Evolutionary conservation across 1,284 basidiomycete species (phyloP), one percentile per base, ranked within the genome.

Genomic region (Irpex sp.): DNA sequence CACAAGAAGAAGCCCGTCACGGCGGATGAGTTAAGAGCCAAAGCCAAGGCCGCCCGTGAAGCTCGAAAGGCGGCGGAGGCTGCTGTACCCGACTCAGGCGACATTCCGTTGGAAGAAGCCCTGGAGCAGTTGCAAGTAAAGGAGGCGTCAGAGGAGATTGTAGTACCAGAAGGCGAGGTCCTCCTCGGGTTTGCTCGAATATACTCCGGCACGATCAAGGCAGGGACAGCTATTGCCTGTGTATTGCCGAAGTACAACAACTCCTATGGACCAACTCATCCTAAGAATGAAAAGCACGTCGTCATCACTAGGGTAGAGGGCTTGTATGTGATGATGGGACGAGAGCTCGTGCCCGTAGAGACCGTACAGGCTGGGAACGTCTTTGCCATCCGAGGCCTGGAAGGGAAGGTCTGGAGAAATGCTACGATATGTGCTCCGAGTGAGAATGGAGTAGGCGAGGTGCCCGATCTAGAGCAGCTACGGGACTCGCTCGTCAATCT

Each of bases 271-370:
- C 88, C 92, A 0, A 78, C 78, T 1, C 88, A 97, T 70, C 84
- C 89, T 6, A 76, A 78, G 37, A 97, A 97, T 75, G 78, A 76
- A n/a, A 86, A 85, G 66, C 85, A 93, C 72, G 70, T 96, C 57
- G 72, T 83, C n/a, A 75, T 80, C 7, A 82, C 91, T 15, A 82
- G 79, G 19, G 85, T 96, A 4, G 85, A 89, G 65, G 89, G 89
- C 5, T 77, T 99, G 61, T 99, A 98, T 78, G 88, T 93, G 68
- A 98, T 99, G 93, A 99, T 99, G 97, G 97, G 97, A 2, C 82
- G 94, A 48, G 96, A 98, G 72, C 83, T 99, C 17, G 86, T 94
- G 0, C 82, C 89, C 0, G 94, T 98, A 3, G 82, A 92, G 51
- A 82, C 83, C 65, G 95, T 99, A 0, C 86, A 85, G n/a, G 96